Base-by-base conservation (phyloP, 345 rosid species). In the Combretum micranthum region DNA sequence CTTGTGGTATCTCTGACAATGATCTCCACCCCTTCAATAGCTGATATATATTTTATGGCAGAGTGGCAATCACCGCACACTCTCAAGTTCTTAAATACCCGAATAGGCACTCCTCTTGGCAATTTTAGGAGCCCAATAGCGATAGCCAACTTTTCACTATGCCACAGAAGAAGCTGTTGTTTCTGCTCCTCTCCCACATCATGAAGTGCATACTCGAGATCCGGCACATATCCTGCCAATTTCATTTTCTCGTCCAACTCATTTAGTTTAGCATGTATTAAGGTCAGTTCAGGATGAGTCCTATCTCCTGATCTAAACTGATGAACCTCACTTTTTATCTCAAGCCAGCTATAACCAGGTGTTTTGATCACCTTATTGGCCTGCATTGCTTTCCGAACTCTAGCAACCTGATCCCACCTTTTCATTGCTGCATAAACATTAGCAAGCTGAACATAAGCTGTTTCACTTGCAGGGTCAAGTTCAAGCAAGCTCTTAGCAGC, bases 51-150 rank as follows among this genome's bases (percentile, higher is more conserved):
- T 65, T 88, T 86, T 44, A 69, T 74, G 45, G 86, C 90, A 47
- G 53, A 56, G 56, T 91, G 98, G 59, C 96, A 86, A 66, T 91
- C 98, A 52, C 90, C 87, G 32, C 95, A 91, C 1, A 86, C 75
- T 74, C 96, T 79, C 77, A 91, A 62, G 79, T 91, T 91, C 71
- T 91, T 91, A 66, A 91, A 91, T 48, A 88, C 82, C 56, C 88
- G 77, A 57, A 88, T 81, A 0, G 70, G 76, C 19, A 67, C 52
- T 25, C 69, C 72, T 16, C 17, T 17, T 0, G 90, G 84, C 59
- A 82, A 61, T n/a, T 75, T 82, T 20, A 91, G 46, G 17, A 87
- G 78, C 47, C 88, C 98, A 49, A 75, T 79, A 55, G 95, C 87
- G 64, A 88, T 79, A 1, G 98, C 95, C 65, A 88, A 50, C 74